Conservation (phyloP, 108 stramenopile genomes). For the Cyclotella cryptica region DNA sequence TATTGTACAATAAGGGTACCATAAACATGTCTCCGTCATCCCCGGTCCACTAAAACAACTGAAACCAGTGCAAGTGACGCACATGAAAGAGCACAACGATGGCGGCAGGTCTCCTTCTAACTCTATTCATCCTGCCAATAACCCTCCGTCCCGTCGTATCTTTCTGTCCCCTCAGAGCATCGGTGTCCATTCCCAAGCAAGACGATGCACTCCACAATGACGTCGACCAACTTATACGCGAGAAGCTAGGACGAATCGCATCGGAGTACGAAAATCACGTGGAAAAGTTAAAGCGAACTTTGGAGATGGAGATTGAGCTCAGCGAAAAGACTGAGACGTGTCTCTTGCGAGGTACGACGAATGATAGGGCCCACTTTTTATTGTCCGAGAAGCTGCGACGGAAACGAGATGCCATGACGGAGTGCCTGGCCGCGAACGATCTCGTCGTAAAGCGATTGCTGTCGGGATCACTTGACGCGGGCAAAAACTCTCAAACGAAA, state of each 20-base stretch:
- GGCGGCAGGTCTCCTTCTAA: too few species aligned
- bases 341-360: constrained; percentile 1
- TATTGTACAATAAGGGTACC: too few species aligned
- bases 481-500: not conserved
- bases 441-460: constrained; percentile 17
- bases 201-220: not conserved
- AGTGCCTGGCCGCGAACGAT: constrained; percentile 22
- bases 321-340: constrained; percentile 20
- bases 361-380: not conserved
- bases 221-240: constrained; percentile 9
- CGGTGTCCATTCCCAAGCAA: constrained; percentile 1
- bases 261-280: constrained; percentile 9
- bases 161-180: constrained; percentile 6
- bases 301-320: constrained; percentile 30
- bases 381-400: constrained; percentile 9
- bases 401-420: not conserved
- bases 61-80: too few species aligned
- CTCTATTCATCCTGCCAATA: not conserved
- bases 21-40: too few species aligned
- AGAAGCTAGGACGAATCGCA: constrained; percentile 21
- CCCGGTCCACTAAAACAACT: too few species aligned
- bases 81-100: too few species aligned
- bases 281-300: constrained; percentile 5
- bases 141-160: not conserved
- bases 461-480: not conserved